Evolutionary conservation across 1,284 basidiomycete species (phyloP), one percentile per base, ranked within the genome.

Genomic region (Moesziomyces sp.): DNA sequence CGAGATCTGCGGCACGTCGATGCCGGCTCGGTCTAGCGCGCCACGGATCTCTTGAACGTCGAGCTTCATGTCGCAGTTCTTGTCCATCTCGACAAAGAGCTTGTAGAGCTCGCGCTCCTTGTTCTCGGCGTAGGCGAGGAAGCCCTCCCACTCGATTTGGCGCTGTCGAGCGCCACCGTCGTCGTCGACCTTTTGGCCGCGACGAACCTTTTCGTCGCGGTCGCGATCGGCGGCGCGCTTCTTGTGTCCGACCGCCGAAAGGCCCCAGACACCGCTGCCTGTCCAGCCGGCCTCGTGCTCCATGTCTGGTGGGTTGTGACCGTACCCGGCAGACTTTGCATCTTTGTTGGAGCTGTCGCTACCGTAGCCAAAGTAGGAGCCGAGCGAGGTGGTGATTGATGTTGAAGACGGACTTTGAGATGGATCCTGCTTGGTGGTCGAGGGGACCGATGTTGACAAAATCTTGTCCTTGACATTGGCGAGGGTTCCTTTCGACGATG

Each of bases 91-190:
- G 35, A 69, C 62, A 60, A 84, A 84, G 63, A 82, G 76, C 40
- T 65, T 76, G 72, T 83, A 80, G 2, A 84, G 73, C 51, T 82
- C 81, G 40, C 82, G 76, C 47, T 84, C 82, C 55, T 84, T 83
- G 44, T 75, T 63, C 46, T 83, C 82, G 23, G 82, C 81, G 55
- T 83, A 84, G 21, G 78, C 76, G 24, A 84, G 62, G 54, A 84
- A 84, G 1, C 81, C 82, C 44, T 84, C 81, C 82, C 82, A 84
- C 50, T 84, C 82, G 40, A 84, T 81, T 60, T 80, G 77, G 16
- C 79, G 63, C 59, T 82, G 79, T 5, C 80, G 59, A 6, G 59
- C 62, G 21, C 80, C 74, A 9, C 75, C 78, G 28, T 80, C 73
- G 46, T 72, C 78, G 28, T 79, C 76, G 18, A 73, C 67, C 44